These are phyloP conservation scores for Naganishia antarctica DNA, from an alignment of 768 basidiomycete genomes.

Conservation along the genomic window DNA sequence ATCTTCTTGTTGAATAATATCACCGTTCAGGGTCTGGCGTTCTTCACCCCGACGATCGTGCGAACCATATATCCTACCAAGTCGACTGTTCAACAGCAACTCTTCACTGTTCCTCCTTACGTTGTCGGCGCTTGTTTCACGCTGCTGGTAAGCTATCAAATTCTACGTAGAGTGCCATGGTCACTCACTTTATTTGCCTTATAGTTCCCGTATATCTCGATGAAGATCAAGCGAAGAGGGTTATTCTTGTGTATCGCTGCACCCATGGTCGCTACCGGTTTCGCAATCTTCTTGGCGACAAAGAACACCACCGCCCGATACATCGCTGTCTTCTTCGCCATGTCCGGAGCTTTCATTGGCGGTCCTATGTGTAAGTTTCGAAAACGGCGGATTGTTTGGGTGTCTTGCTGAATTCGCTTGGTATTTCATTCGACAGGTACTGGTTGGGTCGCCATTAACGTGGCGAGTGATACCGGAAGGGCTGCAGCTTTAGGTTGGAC, in stretches of 20 bases:
- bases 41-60: conserved; percentile 35
- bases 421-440: background rate
- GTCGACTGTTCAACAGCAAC: conserved; percentile 30
- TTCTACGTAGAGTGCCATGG: background rate
- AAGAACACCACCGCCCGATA: conserved; percentile 23
- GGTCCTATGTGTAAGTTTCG: background rate
- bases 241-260: conserved; percentile 29
- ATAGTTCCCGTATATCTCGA: conserved; percentile 30
- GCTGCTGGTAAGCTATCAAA: conserved; percentile 18
- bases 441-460: conserved; percentile 10
- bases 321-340: background rate
- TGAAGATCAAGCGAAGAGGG: conserved; percentile 28
- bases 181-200: background rate
- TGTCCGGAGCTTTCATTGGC: conserved; percentile 2
- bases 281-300: conserved; percentile 27
- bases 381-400: background rate
- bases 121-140: conserved; percentile 31
- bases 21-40: conserved; percentile 24
- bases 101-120: conserved; percentile 32
- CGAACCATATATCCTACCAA: conserved; percentile 35
- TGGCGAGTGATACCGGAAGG: conserved; percentile 29
- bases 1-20: conserved; percentile 43
- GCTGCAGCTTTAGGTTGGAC: conserved; percentile 30
- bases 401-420: background rate
- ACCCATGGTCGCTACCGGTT: conserved; percentile 28